These are phyloP conservation scores for Zasmidium angulare DNA, from an alignment of 2,329 filamentous ascomycete species.

Conservation along the genomic window DNA sequence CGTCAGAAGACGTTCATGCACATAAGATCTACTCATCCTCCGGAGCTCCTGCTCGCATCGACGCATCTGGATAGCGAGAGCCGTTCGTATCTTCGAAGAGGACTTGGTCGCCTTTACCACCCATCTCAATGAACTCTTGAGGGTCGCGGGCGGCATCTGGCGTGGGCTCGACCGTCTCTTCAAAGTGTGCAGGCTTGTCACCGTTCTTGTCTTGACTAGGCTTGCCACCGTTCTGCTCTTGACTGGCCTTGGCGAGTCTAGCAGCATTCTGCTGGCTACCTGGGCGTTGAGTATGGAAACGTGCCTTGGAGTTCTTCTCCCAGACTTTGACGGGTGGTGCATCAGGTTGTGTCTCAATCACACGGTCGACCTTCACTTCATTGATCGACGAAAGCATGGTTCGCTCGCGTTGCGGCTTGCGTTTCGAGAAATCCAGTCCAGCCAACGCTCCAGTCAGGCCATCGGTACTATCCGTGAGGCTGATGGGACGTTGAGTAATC, in stretches of 20 bases:
- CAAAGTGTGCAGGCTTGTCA: conserved; percentile 38
- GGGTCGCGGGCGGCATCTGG: conserved; percentile 68
- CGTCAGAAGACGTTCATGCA: not conserved
- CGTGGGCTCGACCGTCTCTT: conserved; percentile 57
- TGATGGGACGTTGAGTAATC: conserved; percentile 56
- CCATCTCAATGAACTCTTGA: conserved; percentile 78
- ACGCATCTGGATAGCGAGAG: conserved; percentile 31
- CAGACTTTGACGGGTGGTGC: conserved; percentile 70
- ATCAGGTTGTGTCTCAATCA: conserved; percentile 57
- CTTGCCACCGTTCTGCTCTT: conserved; percentile 43
- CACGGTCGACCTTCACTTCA: conserved; percentile 63
- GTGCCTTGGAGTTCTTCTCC: conserved; percentile 64
- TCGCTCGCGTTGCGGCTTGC: conserved; percentile 77
- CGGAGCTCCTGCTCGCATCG: conserved; percentile 20
- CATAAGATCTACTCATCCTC: not conserved
- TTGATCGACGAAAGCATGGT: conserved; percentile 83
- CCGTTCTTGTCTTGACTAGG: conserved; percentile 42
- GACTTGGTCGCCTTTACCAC: conserved; percentile 79
- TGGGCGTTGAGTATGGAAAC: conserved; percentile 28
- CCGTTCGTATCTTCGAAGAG: conserved; percentile 61
- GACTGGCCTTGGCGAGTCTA: conserved; percentile 20
- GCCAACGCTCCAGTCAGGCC: conserved; percentile 85
- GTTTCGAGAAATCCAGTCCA: conserved; percentile 77
- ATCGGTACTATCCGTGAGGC: conserved; percentile 77
- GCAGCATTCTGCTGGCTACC: conserved; percentile 17